Percentiles rank a stretch among this genome's conserved stretches.
These are phyloP conservation scores for Hypoxylon fuscum DNA, from an alignment of 495 filamentous ascomycete species.

Conservation along the genomic window DNA sequence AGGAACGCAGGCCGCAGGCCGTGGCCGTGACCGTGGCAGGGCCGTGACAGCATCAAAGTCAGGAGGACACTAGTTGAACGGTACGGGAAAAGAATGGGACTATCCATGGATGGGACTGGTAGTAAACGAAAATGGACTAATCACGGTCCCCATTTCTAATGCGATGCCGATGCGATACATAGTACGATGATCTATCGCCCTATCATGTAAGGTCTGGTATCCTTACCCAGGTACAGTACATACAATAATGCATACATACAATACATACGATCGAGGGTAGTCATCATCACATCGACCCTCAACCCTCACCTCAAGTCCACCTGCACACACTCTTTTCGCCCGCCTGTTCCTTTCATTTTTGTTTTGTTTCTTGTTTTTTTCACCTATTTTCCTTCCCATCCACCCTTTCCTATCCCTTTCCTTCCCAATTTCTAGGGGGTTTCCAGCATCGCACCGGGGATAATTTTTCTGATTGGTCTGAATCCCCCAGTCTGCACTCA, in stretches of 20 bases:
- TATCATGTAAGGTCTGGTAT: slow-evolving; percentile 9
- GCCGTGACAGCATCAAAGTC: too few species aligned
- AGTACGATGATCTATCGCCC: slow-evolving; percentile 11
- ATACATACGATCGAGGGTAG: slow-evolving; percentile 27
- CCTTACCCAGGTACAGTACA: slow-evolving; percentile 17
- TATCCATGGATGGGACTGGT: slow-evolving; percentile 1
- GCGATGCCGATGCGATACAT: slow-evolving; percentile 1
- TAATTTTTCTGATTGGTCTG: slow-evolving; percentile 20
- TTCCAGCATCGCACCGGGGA: slow-evolving; percentile 26
- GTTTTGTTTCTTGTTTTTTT: slow-evolving; percentile 8
- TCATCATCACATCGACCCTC: slow-evolving; percentile 30
- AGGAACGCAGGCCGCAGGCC: too few species aligned
- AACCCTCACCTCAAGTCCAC: slow-evolving; percentile 6
- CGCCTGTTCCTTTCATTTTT: slow-evolving; percentile 27
- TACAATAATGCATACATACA: too few species aligned
- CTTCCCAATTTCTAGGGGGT: slow-evolving; percentile 13
- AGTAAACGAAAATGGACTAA: slow-evolving; percentile 34
- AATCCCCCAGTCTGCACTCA: slow-evolving; percentile 30
- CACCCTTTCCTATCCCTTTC: slow-evolving; percentile 10
- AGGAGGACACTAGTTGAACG: too few species aligned
- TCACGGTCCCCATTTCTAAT: slow-evolving; percentile 26
- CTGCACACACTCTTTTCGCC: slow-evolving; percentile 11
- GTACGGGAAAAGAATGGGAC: too few species aligned
- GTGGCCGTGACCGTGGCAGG: too few species aligned
- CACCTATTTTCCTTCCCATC: slow-evolving; percentile 13